phyloP scores from a whole-genome alignment of 2,329 filamentous ascomycete genomes.

The Nothophaeocryptopus gaeumannii region DNA sequence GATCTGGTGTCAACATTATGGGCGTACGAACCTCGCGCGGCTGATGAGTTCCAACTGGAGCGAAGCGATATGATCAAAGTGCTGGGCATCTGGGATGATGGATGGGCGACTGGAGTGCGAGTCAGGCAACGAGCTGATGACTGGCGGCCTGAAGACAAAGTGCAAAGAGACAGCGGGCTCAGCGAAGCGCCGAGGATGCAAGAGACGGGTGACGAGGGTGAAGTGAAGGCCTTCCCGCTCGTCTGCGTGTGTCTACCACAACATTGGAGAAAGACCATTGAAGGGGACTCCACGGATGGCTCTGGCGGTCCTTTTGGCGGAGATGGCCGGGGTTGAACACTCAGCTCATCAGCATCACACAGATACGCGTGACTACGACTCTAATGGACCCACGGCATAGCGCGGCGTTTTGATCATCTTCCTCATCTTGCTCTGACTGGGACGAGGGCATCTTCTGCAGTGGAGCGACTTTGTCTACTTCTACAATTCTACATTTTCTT shows the following conservation, averaged over 20 bases:
- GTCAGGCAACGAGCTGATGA: slow-evolving; percentile 81
- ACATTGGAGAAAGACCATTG: slow-evolving; percentile 95
- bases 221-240: slow-evolving; percentile 96
- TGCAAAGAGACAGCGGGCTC: slow-evolving; percentile 88
- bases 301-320: slow-evolving; percentile 20
- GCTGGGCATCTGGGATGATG: slow-evolving; percentile 98
- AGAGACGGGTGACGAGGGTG: slow-evolving; percentile 50
- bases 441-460: too few species aligned
- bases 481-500: too few species aligned
- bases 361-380: slow-evolving; percentile 17
- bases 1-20: slow-evolving; percentile 89
- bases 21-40: slow-evolving; percentile 93
- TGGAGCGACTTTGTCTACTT: too few species aligned
- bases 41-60: slow-evolving; percentile 89
- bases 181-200: slow-evolving; percentile 62
- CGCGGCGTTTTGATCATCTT: slow-evolving; percentile 6
- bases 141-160: slow-evolving; percentile 66
- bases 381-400: slow-evolving; percentile 12
- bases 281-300: slow-evolving; percentile 63
- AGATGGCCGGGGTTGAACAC: slow-evolving; percentile 12
- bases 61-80: slow-evolving; percentile 98
- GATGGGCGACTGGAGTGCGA: slow-evolving; percentile 92
- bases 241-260: slow-evolving; percentile 94
- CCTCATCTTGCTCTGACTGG: too few species aligned
- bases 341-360: slow-evolving; percentile 9